Evolutionary conservation across 257 asterid genomes (phyloP), one percentile per base, ranked within the genome.

Genomic region (Solanum sejunctum): DNA sequence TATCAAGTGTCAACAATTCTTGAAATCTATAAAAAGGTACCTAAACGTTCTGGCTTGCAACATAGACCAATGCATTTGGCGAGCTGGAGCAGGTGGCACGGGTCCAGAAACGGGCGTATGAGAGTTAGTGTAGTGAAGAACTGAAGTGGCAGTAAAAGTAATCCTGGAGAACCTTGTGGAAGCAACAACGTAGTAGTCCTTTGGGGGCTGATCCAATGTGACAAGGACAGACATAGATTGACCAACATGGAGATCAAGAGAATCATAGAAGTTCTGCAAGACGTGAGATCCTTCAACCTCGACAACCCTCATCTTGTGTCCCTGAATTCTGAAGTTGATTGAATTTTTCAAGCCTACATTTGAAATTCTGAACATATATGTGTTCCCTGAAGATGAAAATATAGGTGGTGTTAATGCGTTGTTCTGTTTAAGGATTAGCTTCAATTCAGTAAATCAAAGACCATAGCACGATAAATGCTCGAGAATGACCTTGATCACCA

Each of bases 271-370:
- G 72, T 92, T 93, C 88, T 97, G 99, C 84, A 95, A 88, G 72
- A 94, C 98, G 58, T 97, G 93, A 16, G 99, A 95, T 73, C 99
- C 99, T 85, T 97, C 99, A 32, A 93, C 92, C 93, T 97, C 99
- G 8, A 97, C 99, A 10, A 94, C 89, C 90, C 91, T 94, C 96
- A 97, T 3, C 84, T 87, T 91, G 83, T 97, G 99, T 57, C 95
- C 97, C 87, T 94, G 96, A 69, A 97, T 94, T 91, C 99, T 92
- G 93, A 97, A 93, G 87, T 97, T 95, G 67, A 95, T 84, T 1
- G 98, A 88, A 54, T 92, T 91, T 75, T 91, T 89, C 84, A 93
- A 67, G 28, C 99, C 99, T 28, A 97, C 84, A 55, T 97, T 97
- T 16, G 99, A 95, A 52, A 97, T 89, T 85, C 99, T 92, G 87